Evolutionary conservation across 2,329 filamentous ascomycete genomes (phyloP).

Genomic region (Ampelomyces quisqualis): DNA sequence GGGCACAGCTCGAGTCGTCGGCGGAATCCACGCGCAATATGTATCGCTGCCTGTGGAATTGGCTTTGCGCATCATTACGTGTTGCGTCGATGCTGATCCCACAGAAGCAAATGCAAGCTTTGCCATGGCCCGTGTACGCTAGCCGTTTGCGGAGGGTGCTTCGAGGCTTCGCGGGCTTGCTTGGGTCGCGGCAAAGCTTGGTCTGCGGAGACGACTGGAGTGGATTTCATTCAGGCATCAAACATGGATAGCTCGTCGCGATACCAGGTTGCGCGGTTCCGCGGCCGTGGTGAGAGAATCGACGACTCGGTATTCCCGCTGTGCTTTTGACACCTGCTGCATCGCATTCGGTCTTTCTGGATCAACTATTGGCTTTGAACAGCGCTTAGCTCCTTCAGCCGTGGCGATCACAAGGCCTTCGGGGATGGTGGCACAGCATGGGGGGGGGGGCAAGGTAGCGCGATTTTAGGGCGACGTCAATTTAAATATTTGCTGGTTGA

Average conservation of each 20-base stretch:
- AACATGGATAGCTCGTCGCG: neutral
- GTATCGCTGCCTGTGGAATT: neutral
- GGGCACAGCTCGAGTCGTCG: too few relatives aligned
- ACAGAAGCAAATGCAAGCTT: neutral
- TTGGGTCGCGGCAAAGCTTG: neutral
- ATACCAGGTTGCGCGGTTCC: neutral
- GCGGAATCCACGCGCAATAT: too few relatives aligned
- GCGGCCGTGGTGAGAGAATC: too few relatives aligned
- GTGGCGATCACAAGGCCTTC: slow-evolving; percentile 1
- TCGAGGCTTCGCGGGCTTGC: neutral
- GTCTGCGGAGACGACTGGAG: neutral
- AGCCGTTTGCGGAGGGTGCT: neutral
- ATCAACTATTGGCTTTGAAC: too few relatives aligned
- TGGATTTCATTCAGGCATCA: neutral
- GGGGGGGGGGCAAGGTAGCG: neutral
- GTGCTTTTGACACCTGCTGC: neutral
- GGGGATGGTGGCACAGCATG: neutral
- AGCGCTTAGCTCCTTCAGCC: neutral
- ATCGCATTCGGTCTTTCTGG: too few relatives aligned
- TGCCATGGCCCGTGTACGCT: too few relatives aligned
- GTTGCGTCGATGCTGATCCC: neutral
- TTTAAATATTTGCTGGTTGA: too few relatives aligned
- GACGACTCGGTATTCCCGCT: too few relatives aligned
- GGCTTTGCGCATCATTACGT: neutral
- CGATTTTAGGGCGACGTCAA: neutral